A percentile compares a stretch with the other conserved stretches of the same genome.
These are phyloP conservation scores for Gracilaria domingensis DNA, from an alignment of 23 red algal genomes.

Conservation along the genomic window DNA sequence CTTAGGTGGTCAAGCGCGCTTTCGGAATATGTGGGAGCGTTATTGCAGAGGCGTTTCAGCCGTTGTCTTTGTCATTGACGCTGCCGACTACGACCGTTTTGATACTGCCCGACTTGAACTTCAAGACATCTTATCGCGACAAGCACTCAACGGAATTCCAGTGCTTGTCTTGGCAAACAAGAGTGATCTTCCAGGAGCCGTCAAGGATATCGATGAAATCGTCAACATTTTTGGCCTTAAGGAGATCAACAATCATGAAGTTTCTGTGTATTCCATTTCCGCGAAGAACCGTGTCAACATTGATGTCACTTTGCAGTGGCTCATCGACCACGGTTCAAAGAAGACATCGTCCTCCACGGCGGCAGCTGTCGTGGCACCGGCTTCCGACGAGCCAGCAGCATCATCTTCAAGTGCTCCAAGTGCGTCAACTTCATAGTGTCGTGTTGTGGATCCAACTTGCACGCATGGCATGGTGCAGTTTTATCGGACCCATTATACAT, in stretches of 20 bases:
- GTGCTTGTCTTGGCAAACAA: slow-evolving; percentile 86
- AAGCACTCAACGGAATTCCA: slow-evolving; percentile 75
- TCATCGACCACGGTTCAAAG: slow-evolving; percentile 82
- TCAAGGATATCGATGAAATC: slow-evolving; percentile 82
- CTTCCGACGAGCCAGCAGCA: neutral
- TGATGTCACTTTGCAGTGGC: slow-evolving; percentile 85
- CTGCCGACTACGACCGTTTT: slow-evolving; percentile 82
- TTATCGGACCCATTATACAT: neutral
- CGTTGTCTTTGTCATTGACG: slow-evolving; percentile 86
- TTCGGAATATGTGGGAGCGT: slow-evolving; percentile 93
- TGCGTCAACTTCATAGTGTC: slow-evolving; percentile 1
- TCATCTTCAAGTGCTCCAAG: neutral
- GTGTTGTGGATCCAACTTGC: neutral
- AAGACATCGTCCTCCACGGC: slow-evolving; percentile 62
- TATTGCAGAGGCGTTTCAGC: slow-evolving; percentile 85
- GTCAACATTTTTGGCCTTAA: slow-evolving; percentile 74
- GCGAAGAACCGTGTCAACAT: slow-evolving; percentile 88
- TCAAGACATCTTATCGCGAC: slow-evolving; percentile 71
- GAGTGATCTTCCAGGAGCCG: slow-evolving; percentile 83
- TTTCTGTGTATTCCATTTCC: slow-evolving; percentile 82
- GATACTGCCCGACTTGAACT: slow-evolving; percentile 81
- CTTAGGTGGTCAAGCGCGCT: slow-evolving; percentile 84
- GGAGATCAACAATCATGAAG: slow-evolving; percentile 78
- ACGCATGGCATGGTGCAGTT: neutral
- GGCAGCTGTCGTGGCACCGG: slow-evolving; percentile 46